phyloP scores from a whole-genome alignment of 768 basidiomycete species.

The Boletus subcaerulescens region DNA sequence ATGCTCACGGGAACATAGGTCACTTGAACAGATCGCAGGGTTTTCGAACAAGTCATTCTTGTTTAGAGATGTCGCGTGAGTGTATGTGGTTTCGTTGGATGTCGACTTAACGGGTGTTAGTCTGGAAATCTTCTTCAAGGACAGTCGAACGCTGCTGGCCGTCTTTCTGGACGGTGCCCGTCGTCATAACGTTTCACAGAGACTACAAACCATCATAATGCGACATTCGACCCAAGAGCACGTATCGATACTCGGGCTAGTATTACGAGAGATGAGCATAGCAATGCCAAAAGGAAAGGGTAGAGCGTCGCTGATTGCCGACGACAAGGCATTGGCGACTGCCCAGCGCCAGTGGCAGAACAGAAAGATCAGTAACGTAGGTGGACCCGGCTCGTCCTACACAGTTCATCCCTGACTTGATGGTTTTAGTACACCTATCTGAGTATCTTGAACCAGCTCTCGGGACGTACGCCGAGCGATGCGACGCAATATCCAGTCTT shows the following conservation, averaged over 20 bases:
- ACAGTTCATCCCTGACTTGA: background rate
- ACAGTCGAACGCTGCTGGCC: constrained; percentile 82
- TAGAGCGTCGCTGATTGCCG: constrained; percentile 2
- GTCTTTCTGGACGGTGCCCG: constrained; percentile 73
- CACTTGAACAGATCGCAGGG: constrained; percentile 72
- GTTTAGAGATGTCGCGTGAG: constrained; percentile 90
- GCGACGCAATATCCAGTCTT: constrained; percentile 94
- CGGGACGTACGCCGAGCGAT: constrained; percentile 90
- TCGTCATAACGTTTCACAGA: constrained; percentile 56
- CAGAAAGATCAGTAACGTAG: constrained; percentile 87
- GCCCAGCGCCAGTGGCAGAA: constrained; percentile 86
- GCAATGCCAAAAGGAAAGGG: constrained; percentile 21
- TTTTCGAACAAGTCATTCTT: constrained; percentile 82
- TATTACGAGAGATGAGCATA: constrained; percentile 39
- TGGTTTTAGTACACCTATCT: constrained; percentile 75
- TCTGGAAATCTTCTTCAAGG: constrained; percentile 89
- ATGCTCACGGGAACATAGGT: constrained; percentile 43
- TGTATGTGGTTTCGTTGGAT: constrained; percentile 2
- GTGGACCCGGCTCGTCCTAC: constrained; percentile 19
- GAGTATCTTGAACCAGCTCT: constrained; percentile 86
- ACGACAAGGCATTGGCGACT: constrained; percentile 50
- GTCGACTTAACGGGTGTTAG: constrained; percentile 36
- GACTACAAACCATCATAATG: constrained; percentile 47
- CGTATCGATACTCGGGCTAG: constrained; percentile 42
- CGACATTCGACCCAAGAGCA: constrained; percentile 38